Base-by-base conservation (phyloP, 1,284 basidiomycete species). In the Boletus sp. region DNA sequence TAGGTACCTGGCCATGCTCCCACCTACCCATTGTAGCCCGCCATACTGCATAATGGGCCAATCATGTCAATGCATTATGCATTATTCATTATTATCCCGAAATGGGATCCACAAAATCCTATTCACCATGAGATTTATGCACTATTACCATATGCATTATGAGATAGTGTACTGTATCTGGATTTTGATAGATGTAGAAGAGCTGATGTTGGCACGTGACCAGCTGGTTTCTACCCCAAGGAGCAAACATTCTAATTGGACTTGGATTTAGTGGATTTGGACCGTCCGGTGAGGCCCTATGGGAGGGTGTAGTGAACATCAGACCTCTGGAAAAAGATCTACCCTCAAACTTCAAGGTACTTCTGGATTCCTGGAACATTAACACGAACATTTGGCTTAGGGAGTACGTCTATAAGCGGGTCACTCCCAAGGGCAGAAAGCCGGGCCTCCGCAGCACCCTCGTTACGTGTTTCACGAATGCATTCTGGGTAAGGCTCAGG, bases 351-450 rank as follows among this genome's bases (percentile, higher is more conserved):
- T 89, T 91, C 76, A 99, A 98, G 70, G 80, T 88, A 34, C 72
- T 97, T 23, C 75, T 95, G 38, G 87, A 96, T 69, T 76, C 86
- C 30, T 91, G 94, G 95, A 94, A 94, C 72, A 92, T 91, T 73
- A 92, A 93, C 69, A 88, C 89, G 10, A 90, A 96, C 67, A 77
- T 96, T 19, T 99, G 95, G 95, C 80, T 99, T 4, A 78, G 95
- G 42, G 94, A 99, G 65, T 94, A 90, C 54, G 80, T 99, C 3
- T 99, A 99, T 77, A 98, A 98, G 71, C 91, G 95, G 19, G 83
- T 99, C 48, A 91, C 91, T 0, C 87, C 86, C 40, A 86, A 87
- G 65, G 92, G 88, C 41, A 81, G 89, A 75, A 95, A 94, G 64
- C 86, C 90, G 3, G 90, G 91, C 0, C 89, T 93, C 67, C 73